Evolutionary conservation across 2,329 filamentous ascomycete species (phyloP).

Genomic region (Arachnomyces sp.): DNA sequence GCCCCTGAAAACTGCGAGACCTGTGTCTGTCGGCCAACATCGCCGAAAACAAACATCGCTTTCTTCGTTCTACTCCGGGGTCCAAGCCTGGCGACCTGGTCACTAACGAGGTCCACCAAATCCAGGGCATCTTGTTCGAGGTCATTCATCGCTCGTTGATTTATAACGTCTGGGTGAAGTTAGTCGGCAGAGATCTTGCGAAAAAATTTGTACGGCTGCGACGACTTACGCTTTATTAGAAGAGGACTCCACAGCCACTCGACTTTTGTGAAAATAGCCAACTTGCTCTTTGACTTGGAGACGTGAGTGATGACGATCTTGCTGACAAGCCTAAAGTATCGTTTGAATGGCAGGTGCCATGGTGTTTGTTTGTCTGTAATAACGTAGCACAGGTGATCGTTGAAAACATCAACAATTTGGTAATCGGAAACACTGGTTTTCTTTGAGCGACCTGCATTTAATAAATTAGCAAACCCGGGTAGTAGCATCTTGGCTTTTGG

Average conservation of each 20-base stretch:
- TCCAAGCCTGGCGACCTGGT: slow-evolving; percentile 41
- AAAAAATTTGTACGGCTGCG: not conserved
- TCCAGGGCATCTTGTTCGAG: slow-evolving; percentile 42
- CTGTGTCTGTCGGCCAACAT: slow-evolving; percentile 38
- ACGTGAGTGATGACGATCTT: slow-evolving; percentile 93
- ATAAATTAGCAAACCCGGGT: slow-evolving; percentile 8
- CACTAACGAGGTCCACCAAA: slow-evolving; percentile 42
- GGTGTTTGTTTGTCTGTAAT: slow-evolving; percentile 57
- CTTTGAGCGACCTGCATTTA: slow-evolving; percentile 38
- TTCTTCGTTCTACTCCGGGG: slow-evolving; percentile 42
- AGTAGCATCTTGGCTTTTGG: not conserved
- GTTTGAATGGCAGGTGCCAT: slow-evolving; percentile 79
- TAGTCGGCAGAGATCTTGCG: not conserved
- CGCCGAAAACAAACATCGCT: slow-evolving; percentile 42
- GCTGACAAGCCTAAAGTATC: slow-evolving; percentile 71
- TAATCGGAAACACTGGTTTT: slow-evolving; percentile 65
- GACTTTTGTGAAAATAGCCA: slow-evolving; percentile 80
- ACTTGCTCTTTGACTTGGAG: slow-evolving; percentile 84
- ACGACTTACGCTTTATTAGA: slow-evolving; percentile 36
- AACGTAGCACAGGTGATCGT: slow-evolving; percentile 66
- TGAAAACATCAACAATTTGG: slow-evolving; percentile 77
- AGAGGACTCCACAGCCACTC: slow-evolving; percentile 68
- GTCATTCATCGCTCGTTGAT: slow-evolving; percentile 65
- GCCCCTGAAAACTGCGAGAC: slow-evolving; percentile 31
- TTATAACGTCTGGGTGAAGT: slow-evolving; percentile 40